A percentile compares a stretch with the other conserved stretches of the same genome.
Evolutionary conservation across 805 yeast genomes (phyloP).

Genomic region (Sungouiella blattae): DNA sequence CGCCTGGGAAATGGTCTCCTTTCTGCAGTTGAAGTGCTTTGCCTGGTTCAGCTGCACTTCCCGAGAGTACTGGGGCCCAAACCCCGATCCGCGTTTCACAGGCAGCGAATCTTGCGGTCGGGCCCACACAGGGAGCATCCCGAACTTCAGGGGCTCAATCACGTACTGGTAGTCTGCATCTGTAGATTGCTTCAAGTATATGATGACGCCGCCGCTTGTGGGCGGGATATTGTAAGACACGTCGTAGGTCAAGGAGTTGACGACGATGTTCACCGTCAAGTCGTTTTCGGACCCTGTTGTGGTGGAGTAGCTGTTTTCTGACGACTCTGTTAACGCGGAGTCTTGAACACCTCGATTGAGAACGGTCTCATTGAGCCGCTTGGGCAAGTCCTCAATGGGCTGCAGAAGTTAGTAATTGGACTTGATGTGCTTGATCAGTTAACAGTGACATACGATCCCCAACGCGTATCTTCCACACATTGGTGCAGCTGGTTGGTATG

Average conservation of each 20-base stretch:
- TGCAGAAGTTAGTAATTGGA: constrained; percentile 2
- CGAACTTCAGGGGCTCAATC: constrained; percentile 69
- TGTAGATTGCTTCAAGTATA: constrained; percentile 14
- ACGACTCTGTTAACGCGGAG: background rate
- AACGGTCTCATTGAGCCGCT: constrained; percentile 8
- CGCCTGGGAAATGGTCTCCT: constrained; percentile 51
- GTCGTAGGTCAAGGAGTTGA: constrained; percentile 12
- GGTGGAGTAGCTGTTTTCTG: constrained; percentile 5
- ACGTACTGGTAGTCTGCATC: constrained; percentile 15
- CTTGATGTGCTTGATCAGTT: background rate
- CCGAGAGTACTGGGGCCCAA: constrained; percentile 22
- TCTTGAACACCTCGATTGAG: constrained; percentile 2
- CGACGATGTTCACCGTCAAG: constrained; percentile 4
- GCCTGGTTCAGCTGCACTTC: constrained; percentile 36
- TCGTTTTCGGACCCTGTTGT: constrained; percentile 3
- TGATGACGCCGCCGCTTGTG: constrained; percentile 47
- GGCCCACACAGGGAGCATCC: constrained; percentile 71
- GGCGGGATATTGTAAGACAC: constrained; percentile 63
- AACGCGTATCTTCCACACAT: constrained; percentile 19
- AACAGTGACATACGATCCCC: constrained; percentile 11
- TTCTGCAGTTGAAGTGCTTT: constrained; percentile 70
- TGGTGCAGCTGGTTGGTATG: no score
- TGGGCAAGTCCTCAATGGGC: constrained; percentile 12
- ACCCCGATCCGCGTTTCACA: constrained; percentile 13
- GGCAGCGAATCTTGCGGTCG: constrained; percentile 37